phyloP scores from a whole-genome alignment of 805 yeast species.

The Sungouiozyma ichnusensis region DNA sequence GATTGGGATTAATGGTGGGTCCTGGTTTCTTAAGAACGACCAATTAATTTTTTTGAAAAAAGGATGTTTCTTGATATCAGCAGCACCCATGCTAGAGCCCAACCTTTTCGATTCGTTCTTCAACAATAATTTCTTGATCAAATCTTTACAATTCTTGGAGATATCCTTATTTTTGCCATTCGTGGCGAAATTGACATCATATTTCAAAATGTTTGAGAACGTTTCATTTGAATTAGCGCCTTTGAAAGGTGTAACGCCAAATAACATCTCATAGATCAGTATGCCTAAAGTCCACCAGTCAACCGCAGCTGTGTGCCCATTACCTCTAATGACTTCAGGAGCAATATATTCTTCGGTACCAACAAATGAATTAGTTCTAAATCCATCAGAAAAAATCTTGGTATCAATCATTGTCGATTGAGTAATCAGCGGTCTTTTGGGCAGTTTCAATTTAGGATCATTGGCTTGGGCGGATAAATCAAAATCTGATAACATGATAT shows the following conservation, averaged over 20 bases:
- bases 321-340: slow-evolving; percentile 94
- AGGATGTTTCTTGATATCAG: slow-evolving; percentile 83
- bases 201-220: slow-evolving; percentile 74
- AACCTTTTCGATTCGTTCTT: slow-evolving; percentile 84
- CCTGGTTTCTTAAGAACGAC: slow-evolving; percentile 87
- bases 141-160: slow-evolving; percentile 64
- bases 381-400: slow-evolving; percentile 89
- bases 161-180: slow-evolving; percentile 44
- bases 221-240: slow-evolving; percentile 84
- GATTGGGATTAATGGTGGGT: slow-evolving; percentile 93
- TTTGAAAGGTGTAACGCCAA: slow-evolving; percentile 93
- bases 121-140: slow-evolving; percentile 70
- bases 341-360: slow-evolving; percentile 99
- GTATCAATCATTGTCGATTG: slow-evolving; percentile 55
- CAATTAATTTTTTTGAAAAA: slow-evolving; percentile 89
- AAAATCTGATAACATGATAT: slow-evolving; percentile 94
- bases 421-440: slow-evolving; percentile 30
- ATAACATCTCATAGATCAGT: slow-evolving; percentile 84
- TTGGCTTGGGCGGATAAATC: slow-evolving; percentile 87
- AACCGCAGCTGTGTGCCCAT: slow-evolving; percentile 95
- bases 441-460: slow-evolving; percentile 48
- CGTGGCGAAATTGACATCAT: slow-evolving; percentile 63
- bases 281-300: slow-evolving; percentile 99
- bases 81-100: slow-evolving; percentile 91
- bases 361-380: slow-evolving; percentile 94